Evolutionary conservation across 1,139 yeast genomes (phyloP).

Genomic region (Scheffersomyces illinoinensis): DNA sequence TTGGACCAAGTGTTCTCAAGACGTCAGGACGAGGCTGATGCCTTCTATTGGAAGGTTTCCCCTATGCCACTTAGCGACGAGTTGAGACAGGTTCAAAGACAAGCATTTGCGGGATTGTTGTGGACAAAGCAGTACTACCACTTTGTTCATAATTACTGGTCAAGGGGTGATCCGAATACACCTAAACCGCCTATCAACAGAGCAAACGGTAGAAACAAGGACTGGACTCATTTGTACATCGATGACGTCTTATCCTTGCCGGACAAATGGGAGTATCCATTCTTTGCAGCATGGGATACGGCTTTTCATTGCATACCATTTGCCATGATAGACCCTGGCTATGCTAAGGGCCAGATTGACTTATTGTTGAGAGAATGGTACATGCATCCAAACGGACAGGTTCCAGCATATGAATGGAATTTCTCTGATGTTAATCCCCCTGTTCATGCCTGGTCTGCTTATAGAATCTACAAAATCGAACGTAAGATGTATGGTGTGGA

Average conservation of each 20-base stretch:
- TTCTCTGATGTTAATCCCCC: conserved; percentile 96
- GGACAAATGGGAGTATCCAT: conserved; percentile 96
- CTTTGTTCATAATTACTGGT: conserved; percentile 87
- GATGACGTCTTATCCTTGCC: conserved; percentile 91
- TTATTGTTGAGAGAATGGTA: conserved; percentile 93
- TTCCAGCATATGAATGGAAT: conserved; percentile 98
- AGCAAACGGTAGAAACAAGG: conserved; percentile 78
- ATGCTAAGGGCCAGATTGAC: conserved; percentile 89
- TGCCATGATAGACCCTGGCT: conserved; percentile 93
- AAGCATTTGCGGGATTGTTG: conserved; percentile 90
- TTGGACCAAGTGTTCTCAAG: conserved; percentile 73
- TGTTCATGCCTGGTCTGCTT: conserved; percentile 97
- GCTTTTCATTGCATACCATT: conserved; percentile 95
- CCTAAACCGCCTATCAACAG: conserved; percentile 79
- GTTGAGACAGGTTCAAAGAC: conserved; percentile 84
- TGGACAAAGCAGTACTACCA: conserved; percentile 96
- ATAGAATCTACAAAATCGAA: conserved; percentile 86
- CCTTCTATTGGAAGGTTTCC: conserved; percentile 86
- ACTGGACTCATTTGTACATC: conserved; percentile 88
- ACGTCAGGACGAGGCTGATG: conserved; percentile 90
- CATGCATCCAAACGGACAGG: conserved; percentile 98
- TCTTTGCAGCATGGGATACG: conserved; percentile 97
- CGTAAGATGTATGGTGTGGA: conserved; percentile 81
- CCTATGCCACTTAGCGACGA: conserved; percentile 87
- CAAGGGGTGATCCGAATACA: conserved; percentile 80